Evolutionary conservation across 176 grass and related monocot genomes (phyloP).

Genomic region (Metroxylon sagu): DNA sequence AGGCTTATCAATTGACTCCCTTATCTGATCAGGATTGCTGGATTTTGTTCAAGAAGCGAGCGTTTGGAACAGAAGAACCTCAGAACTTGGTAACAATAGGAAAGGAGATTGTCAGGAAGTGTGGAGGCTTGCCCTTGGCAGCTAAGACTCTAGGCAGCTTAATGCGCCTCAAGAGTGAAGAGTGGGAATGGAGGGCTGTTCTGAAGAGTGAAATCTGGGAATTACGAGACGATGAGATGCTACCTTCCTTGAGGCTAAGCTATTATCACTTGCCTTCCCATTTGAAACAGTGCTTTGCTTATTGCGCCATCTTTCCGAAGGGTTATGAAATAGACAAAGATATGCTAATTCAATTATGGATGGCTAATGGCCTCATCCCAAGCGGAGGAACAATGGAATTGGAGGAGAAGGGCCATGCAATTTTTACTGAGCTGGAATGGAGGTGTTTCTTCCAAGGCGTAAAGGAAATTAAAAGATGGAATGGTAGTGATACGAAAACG

Average conservation of each 20-base stretch:
- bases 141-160: slow-evolving; percentile 3
- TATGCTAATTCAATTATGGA: slow-evolving; percentile 28
- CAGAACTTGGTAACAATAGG: slow-evolving; percentile 3
- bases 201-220: slow-evolving; percentile 15
- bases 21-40: slow-evolving; percentile 5
- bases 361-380: slow-evolving; percentile 24
- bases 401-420: slow-evolving; percentile 3
- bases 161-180: background rate
- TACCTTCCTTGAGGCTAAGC: slow-evolving; percentile 10
- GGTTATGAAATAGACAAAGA: slow-evolving; percentile 14
- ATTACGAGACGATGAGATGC: background rate
- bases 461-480: background rate
- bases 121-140: slow-evolving; percentile 25
- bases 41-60: slow-evolving; percentile 5
- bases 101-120: slow-evolving; percentile 10
- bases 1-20: background rate
- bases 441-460: slow-evolving; percentile 24
- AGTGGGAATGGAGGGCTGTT: slow-evolving; percentile 1
- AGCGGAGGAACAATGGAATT: background rate
- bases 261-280: slow-evolving; percentile 24
- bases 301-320: slow-evolving; percentile 22
- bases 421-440: slow-evolving; percentile 14
- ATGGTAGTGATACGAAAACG: background rate
- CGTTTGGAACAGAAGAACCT: background rate
- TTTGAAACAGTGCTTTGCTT: slow-evolving; percentile 22